Evolutionary conservation across 2,329 filamentous ascomycete species (phyloP).

Genomic region (Ciborinia camelliae): DNA sequence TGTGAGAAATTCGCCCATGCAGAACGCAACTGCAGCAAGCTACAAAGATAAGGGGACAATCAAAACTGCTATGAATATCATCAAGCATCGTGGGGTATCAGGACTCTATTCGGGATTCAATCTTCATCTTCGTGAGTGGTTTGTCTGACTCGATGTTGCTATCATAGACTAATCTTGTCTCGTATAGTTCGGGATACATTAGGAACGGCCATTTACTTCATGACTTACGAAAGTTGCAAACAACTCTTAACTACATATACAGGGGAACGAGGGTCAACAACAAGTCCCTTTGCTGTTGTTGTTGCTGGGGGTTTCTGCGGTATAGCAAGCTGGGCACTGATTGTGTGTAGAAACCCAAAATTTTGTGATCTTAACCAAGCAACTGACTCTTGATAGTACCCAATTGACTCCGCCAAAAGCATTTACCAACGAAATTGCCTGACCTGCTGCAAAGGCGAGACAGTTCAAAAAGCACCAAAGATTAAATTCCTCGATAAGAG

Average conservation of each 20-base stretch:
- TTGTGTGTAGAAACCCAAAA: conserved; percentile 5
- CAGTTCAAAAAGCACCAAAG: conserved; percentile 61
- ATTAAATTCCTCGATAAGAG: conserved; percentile 73
- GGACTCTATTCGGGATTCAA: conserved; percentile 80
- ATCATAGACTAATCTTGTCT: conserved; percentile 18
- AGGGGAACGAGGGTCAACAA: conserved; percentile 71
- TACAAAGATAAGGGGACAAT: conserved; percentile 77
- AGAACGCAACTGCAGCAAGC: conserved; percentile 49
- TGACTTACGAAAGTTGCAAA: conserved; percentile 84
- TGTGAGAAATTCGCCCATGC: conserved; percentile 25
- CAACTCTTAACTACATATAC: conserved; percentile 74
- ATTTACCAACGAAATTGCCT: conserved; percentile 82
- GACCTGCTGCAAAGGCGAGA: conserved; percentile 62
- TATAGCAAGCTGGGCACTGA: conserved; percentile 72
- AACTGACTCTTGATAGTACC: conserved; percentile 36
- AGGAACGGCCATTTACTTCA: conserved; percentile 82
- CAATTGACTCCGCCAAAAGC: conserved; percentile 79
- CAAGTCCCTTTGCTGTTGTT: conserved; percentile 74
- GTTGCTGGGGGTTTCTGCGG: conserved; percentile 77
- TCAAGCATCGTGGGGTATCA: conserved; percentile 67
- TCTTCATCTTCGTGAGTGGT: conserved; percentile 67
- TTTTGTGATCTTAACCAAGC: background rate
- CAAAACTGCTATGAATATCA: conserved; percentile 71
- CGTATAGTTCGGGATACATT: conserved; percentile 71
- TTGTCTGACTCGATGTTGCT: background rate